Base-by-base conservation (phyloP, 2,329 filamentous ascomycete genomes). In the Fusarium staphyleae region DNA sequence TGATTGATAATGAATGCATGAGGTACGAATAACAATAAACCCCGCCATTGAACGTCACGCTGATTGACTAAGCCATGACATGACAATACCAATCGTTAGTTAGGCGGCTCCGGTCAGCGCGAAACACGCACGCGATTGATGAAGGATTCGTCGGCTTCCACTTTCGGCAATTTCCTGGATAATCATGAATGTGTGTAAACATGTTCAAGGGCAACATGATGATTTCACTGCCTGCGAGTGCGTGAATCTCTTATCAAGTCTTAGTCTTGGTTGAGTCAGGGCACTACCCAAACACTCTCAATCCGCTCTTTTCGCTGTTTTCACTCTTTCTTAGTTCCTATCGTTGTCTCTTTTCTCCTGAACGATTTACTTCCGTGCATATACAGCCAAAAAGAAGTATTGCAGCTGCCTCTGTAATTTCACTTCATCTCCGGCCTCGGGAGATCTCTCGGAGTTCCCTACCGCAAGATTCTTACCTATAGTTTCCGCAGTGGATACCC, bases 1-100 rank as follows among this genome's bases (percentile, higher is more conserved):
- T 60, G 55, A 48, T 50, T 55, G 53, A 57, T 55, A 59, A 62
- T 65, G 58, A 42, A 28, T 15, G 28, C 47, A 13, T 29, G 26
- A 14, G 6, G n/a, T n/a, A n/a, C n/a, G n/a, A n/a, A n/a, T n/a
- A n/a, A n/a, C n/a, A 9, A 24, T 2, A 5, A 42, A 34, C 52
- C 49, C 63, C 55, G 57, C 48, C 35, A 7, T 32, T 32, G 28
- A 24, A 28, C 29, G 35, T 44, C 30, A 40, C 32, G 12, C 15
- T 18, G 10, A 43, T 42, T 52, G 29, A 43, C 37, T 44, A 56
- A 44, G 29, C 46, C 49, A 32, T 41, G 58, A 40, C 35, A 42
- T 45, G 16, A n/a, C n/a, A n/a, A n/a, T n/a, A n/a, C n/a, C n/a
- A n/a, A n/a, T n/a, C n/a, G n/a, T n/a, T 30, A 43, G 32, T 29